These are phyloP conservation scores for Sphagnum fallax DNA, from an alignment of 228 moss, liverwort and hornwort species.

Conservation along the genomic window DNA sequence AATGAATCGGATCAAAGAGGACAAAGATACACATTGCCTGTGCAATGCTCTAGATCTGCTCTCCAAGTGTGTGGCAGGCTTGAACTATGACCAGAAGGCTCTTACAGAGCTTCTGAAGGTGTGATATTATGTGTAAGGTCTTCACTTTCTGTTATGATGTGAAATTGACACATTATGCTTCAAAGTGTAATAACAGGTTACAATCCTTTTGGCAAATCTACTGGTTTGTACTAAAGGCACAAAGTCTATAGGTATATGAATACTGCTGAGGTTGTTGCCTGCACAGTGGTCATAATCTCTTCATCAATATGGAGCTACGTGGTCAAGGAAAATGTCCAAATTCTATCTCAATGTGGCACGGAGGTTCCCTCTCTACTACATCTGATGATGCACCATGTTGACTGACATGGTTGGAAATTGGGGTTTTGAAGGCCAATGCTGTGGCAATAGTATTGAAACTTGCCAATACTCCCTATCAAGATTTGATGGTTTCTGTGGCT, in stretches of 20 bases:
- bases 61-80: slow-evolving; percentile 69
- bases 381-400: no score
- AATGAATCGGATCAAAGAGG: slow-evolving; percentile 38
- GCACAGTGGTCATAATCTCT: background rate
- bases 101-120: slow-evolving; percentile 39
- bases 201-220: no score
- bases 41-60: slow-evolving; percentile 71
- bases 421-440: slow-evolving; percentile 30
- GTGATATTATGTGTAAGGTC: background rate
- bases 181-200: no score
- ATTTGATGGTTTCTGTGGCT: slow-evolving; percentile 54
- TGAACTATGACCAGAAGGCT: slow-evolving; percentile 66
- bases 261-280: no score
- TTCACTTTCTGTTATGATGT: no score
- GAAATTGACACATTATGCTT: no score
- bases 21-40: slow-evolving; percentile 31
- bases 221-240: no score
- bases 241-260: no score
- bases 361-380: no score
- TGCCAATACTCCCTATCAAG: slow-evolving; percentile 29
- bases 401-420: background rate
- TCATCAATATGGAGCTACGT: background rate
- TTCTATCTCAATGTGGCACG: no score
- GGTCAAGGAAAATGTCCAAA: background rate
- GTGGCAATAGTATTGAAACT: slow-evolving; percentile 47